Conservation (phyloP, 108 stramenopile genomes). For the Cylindrotheca fusiformis region DNA sequence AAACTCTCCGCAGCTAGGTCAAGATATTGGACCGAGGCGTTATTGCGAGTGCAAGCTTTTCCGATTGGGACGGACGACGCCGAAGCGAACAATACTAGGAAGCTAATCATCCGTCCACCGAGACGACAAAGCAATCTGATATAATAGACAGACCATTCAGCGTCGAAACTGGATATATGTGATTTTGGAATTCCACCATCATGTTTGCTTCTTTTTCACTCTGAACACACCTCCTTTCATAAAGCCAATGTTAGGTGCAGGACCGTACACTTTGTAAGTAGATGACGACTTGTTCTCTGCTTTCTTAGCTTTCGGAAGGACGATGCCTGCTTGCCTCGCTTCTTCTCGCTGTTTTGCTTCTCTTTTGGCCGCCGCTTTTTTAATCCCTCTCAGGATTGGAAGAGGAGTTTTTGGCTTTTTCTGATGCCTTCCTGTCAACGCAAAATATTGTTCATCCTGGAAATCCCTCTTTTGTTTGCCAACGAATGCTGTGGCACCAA, state of each 20-base stretch:
- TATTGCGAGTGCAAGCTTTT: no score
- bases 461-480: constrained; percentile 60
- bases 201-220: constrained; percentile 31
- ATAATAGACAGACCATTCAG: no score
- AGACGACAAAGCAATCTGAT: no score
- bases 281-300: constrained; percentile 9
- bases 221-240: constrained; percentile 68
- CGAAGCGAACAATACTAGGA: no score
- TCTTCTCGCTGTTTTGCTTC: constrained; percentile 51
- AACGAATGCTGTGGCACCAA: constrained; percentile 72
- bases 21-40: no score
- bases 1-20: no score
- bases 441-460: constrained; percentile 64
- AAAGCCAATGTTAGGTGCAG: constrained; percentile 75
- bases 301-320: constrained; percentile 43
- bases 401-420: constrained; percentile 71
- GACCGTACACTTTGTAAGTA: constrained; percentile 45
- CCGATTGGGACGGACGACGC: not conserved
- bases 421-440: constrained; percentile 61
- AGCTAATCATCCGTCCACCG: no score
- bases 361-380: constrained; percentile 64
- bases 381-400: constrained; percentile 67
- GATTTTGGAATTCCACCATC: not conserved
- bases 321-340: constrained; percentile 70
- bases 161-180: no score